phyloP scores from a whole-genome alignment of 2,329 filamentous ascomycete genomes.

The Paraconiothyrium sp. region DNA sequence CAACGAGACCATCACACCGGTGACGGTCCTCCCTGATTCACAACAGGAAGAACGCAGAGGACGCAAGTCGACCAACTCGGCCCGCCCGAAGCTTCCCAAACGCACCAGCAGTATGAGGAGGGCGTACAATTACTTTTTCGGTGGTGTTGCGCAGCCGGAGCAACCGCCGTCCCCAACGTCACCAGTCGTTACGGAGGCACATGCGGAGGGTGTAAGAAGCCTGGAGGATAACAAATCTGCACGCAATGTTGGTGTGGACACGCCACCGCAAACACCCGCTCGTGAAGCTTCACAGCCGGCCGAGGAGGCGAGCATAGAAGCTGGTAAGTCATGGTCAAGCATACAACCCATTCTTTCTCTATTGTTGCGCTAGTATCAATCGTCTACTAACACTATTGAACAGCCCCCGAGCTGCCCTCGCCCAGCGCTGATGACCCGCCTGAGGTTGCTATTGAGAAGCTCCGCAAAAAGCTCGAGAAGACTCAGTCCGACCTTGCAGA shows the following conservation, averaged over 20 bases:
- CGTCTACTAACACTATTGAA: slow-evolving; percentile 14
- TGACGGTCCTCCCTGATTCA: slow-evolving; percentile 32
- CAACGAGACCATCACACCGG: slow-evolving; percentile 39
- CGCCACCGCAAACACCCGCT: slow-evolving; percentile 45
- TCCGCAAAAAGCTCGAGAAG: slow-evolving; percentile 42
- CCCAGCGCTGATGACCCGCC: slow-evolving; percentile 40
- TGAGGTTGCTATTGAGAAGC: slow-evolving; percentile 43
- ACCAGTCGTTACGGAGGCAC: slow-evolving; percentile 35
- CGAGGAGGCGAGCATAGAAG: slow-evolving; percentile 26
- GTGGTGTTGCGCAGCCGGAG: slow-evolving; percentile 32
- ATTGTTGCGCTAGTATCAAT: slow-evolving; percentile 21
- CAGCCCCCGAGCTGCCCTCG: slow-evolving; percentile 36
- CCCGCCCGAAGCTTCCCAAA: slow-evolving; percentile 47
- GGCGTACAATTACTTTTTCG: slow-evolving; percentile 54
- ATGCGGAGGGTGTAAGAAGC: slow-evolving; percentile 20
- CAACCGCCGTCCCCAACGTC: slow-evolving; percentile 38
- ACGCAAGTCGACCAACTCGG: slow-evolving; percentile 42
- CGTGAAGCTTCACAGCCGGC: slow-evolving; percentile 17
- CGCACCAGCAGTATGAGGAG: slow-evolving; percentile 52
- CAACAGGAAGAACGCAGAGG: slow-evolving; percentile 43
- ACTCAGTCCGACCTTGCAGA: slow-evolving; percentile 45
- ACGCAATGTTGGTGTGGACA: slow-evolving; percentile 42
- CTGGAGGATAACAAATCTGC: slow-evolving; percentile 29
- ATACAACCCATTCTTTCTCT: slow-evolving; percentile 20
- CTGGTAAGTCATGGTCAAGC: slow-evolving; percentile 4